Evolutionary conservation across 2,329 filamentous ascomycete genomes (phyloP), one percentile per base, ranked within the genome.

Genomic region (Parastagonospora avenae): DNA sequence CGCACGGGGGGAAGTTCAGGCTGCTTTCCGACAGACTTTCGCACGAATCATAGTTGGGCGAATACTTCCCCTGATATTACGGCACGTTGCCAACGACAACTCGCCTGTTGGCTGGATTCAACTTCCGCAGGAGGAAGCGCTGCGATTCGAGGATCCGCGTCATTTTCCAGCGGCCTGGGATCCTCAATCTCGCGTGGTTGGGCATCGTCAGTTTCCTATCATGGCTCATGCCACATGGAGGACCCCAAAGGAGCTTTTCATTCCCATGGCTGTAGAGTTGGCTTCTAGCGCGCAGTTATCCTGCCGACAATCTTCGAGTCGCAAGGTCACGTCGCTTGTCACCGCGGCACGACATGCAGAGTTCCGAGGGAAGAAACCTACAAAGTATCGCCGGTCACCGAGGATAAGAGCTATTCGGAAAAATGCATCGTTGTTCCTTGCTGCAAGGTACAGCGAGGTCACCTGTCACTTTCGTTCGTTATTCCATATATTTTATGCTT

Each of bases 1-100:
- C 57, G 59, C 52, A 64, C 67, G 68, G 67, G 68, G 66, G 67
- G 66, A 66, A 61, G 37, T 44, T 29, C 19, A 36, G 28, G 39
- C 45, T 63, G 52, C 55, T 50, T 57, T 63, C 67, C 67, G 64
- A 59, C 14, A 24, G 37, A 9, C 41, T 28, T 43, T 51, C 54
- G 52, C 59, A 55, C 51, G 59, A 62, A 55, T 62, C 50, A 47
- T 24, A 24, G 35, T 47, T 52, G 52, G 52, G 52, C 48, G 52
- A 55, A 43, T 61, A 55, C 44, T 51, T 57, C 53, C 40, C 35
- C 48, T 46, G 44, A 42, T 53, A 51, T 58, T 50, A 52, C 55
- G 43, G 57, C 41, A 50, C 46, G 47, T 54, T 50, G 32, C 47
- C 40, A 52, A 53, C 60, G 40, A 59, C 54, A 49, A 46, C 48